phyloP scores from a whole-genome alignment of 371 early-diverging fungal genomes.

The Mortierella sp. region DNA sequence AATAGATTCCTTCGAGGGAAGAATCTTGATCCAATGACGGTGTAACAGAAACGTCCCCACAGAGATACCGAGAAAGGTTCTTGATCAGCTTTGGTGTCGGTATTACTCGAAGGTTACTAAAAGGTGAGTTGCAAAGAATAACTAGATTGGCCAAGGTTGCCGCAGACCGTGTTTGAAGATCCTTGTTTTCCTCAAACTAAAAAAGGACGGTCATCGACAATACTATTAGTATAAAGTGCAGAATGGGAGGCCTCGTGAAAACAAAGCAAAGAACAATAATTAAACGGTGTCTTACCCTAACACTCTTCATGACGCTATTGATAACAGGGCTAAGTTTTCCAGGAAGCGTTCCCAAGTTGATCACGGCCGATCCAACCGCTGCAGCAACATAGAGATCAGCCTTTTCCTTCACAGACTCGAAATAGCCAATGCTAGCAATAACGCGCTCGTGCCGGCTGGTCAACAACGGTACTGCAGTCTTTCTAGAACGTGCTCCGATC shows the following conservation, averaged over 20 bases:
- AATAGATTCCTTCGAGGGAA: constrained; percentile 70
- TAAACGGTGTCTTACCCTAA: constrained; percentile 63
- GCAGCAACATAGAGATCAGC: constrained; percentile 78
- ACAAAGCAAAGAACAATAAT: background rate
- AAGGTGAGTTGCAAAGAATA: constrained; percentile 60
- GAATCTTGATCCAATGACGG: constrained; percentile 73
- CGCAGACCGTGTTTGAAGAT: constrained; percentile 75
- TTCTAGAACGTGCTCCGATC: constrained; percentile 57
- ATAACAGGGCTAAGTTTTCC: constrained; percentile 87
- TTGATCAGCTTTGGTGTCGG: constrained; percentile 89
- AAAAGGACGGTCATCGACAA: background rate
- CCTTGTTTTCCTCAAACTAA: constrained; percentile 68
- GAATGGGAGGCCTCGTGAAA: background rate
- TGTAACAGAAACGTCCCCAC: constrained; percentile 81
- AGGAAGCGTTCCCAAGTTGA: constrained; percentile 82
- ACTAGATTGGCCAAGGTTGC: constrained; percentile 65
- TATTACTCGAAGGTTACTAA: constrained; percentile 55
- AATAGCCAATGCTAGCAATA: constrained; percentile 71
- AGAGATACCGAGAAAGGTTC: constrained; percentile 87
- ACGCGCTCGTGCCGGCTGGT: constrained; percentile 75
- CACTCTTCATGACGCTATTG: constrained; percentile 87
- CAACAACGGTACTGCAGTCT: constrained; percentile 53
- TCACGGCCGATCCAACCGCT: constrained; percentile 85
- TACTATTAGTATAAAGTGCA: background rate
- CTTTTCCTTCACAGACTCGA: constrained; percentile 72